phyloP scores from a whole-genome alignment of 2,329 filamentous ascomycete genomes.

The Aspergillus sp. region DNA sequence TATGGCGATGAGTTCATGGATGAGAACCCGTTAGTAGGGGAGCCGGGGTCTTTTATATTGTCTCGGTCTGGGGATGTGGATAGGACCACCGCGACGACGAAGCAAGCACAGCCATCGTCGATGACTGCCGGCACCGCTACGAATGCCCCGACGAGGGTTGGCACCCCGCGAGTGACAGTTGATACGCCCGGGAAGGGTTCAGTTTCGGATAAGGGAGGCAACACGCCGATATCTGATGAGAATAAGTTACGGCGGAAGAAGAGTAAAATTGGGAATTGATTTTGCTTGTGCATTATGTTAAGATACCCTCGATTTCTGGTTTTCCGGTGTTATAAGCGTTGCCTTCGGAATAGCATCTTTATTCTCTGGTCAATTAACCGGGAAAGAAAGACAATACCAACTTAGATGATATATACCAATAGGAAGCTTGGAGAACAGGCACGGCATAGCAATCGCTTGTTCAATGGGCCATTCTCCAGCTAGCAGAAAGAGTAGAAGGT shows the following conservation, averaged over 20 bases:
- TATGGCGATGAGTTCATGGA: slow-evolving; percentile 57
- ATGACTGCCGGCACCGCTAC: slow-evolving; percentile 2
- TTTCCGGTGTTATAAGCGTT: too few relatives aligned
- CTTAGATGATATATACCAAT: too few relatives aligned
- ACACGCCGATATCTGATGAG: slow-evolving; percentile 27
- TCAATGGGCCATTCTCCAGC: too few relatives aligned
- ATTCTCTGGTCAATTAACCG: too few relatives aligned
- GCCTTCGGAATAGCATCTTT: too few relatives aligned
- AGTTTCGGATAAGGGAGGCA: slow-evolving; percentile 23
- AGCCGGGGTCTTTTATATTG: slow-evolving; percentile 56
- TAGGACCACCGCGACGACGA: slow-evolving; percentile 14
- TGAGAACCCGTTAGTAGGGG: slow-evolving; percentile 54
- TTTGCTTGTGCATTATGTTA: slow-evolving; percentile 3
- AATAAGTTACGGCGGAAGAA: slow-evolving; percentile 31
- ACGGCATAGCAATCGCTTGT: too few relatives aligned
- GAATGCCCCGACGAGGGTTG: slow-evolving; percentile 9
- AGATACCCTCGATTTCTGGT: slow-evolving; percentile 13
- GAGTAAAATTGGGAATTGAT: slow-evolving; percentile 22
- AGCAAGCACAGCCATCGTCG: slow-evolving; percentile 3
- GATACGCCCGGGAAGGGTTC: slow-evolving; percentile 24
- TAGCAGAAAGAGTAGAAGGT: too few relatives aligned
- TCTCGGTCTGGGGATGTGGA: slow-evolving; percentile 32
- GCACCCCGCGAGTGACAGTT: slow-evolving; percentile 26
- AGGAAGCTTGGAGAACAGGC: too few relatives aligned
- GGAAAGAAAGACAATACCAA: too few relatives aligned